These are phyloP conservation scores for Malassezia pachydermatis DNA, from an alignment of 1,284 basidiomycete genomes.

Conservation along the genomic window DNA sequence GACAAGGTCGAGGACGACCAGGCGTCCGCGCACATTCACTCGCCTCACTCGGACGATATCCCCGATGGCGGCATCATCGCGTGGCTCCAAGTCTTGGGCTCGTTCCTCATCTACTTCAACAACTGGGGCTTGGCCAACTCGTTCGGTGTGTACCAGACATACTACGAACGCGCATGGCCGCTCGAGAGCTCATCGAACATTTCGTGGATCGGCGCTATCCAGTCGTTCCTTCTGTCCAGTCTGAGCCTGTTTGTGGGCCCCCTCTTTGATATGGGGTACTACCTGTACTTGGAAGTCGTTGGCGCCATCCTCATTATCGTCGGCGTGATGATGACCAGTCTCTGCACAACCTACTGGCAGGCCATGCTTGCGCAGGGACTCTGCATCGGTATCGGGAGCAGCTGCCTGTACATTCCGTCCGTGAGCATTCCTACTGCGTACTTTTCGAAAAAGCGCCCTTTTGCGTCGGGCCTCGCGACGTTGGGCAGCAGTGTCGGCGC, in stretches of 20 bases:
- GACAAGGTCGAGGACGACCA: too few species aligned
- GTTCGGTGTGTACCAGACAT: conserved; percentile 29
- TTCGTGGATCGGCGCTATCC: conserved; percentile 29
- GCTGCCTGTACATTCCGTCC: conserved; percentile 22
- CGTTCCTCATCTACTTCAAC: conserved; percentile 27
- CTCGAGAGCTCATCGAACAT: conserved; percentile 22
- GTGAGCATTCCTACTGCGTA: conserved; percentile 23
- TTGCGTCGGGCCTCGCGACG: conserved; percentile 30
- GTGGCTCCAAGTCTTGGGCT: conserved; percentile 28
- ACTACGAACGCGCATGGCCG: conserved; percentile 24
- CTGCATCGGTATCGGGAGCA: conserved; percentile 24
- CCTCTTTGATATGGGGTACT: conserved; percentile 21
- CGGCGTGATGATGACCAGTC: conserved; percentile 33
- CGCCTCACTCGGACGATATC: too few species aligned
- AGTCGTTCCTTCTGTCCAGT: conserved; percentile 27
- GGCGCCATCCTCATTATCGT: conserved; percentile 26
- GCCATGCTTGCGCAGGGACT: conserved; percentile 32
- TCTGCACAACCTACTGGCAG: conserved; percentile 32
- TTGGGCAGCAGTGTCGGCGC: conserved; percentile 30
- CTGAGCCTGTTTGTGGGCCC: conserved; percentile 24
- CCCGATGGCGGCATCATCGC: conserved; percentile 29
- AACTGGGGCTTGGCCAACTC: conserved; percentile 28
- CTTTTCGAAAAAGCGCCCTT: conserved; percentile 19
- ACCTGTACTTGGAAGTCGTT: conserved; percentile 7
- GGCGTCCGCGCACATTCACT: too few species aligned